Base-by-base conservation (phyloP, 139 green algal species). In the Choricystis sp. region DNA sequence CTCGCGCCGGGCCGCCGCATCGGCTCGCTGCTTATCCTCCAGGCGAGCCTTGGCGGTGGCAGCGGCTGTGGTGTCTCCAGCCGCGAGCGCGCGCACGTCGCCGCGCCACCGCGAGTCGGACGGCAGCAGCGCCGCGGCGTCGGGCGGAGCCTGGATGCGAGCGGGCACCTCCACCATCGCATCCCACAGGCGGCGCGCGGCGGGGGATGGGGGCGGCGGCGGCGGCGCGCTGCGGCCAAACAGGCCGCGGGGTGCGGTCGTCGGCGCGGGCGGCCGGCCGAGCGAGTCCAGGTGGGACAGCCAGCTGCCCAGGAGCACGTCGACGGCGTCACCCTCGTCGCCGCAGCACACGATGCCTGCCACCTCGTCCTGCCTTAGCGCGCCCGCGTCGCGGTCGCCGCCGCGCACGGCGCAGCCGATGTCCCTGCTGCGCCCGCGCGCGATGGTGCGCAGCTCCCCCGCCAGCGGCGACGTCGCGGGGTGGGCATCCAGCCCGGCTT, bases 21-120 rank as follows among this genome's bases (percentile, higher is more conserved):
- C 40, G 40, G 40, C 40, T 9, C 77, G 66, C 69, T 83, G 77
- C 56, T 56, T 31, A 64, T 80, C 60, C 69, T 83, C 77, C 61
- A 83, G 62, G 19, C 56, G 71, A 55, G 59, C 60, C 71, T 83
- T 83, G 74, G 71, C 81, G n/a, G 76, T 68, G 57, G 82, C 75
- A 4, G 69, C 49, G 26, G 64, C 56, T 0, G 56, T 21, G 40
- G 69, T 59, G 57, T 69, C 62, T 4, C 69, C 71, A 16, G 40
- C 40, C 16, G 9, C 16, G 40, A 52, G 40, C 9, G 40, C 40
- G 40, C 9, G 9, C 49, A 84, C 24, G 66, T 83, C 77, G 52
- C 75, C 56, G 2, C 77, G 66, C 31, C 72, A 64, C 2, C 69
- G 61, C 67, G 68, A 76, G 67, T 83, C 77, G 28, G 49, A 71